These are phyloP conservation scores for Scorias spongiosa DNA, from an alignment of 2,329 filamentous ascomycete species.

Conservation along the genomic window DNA sequence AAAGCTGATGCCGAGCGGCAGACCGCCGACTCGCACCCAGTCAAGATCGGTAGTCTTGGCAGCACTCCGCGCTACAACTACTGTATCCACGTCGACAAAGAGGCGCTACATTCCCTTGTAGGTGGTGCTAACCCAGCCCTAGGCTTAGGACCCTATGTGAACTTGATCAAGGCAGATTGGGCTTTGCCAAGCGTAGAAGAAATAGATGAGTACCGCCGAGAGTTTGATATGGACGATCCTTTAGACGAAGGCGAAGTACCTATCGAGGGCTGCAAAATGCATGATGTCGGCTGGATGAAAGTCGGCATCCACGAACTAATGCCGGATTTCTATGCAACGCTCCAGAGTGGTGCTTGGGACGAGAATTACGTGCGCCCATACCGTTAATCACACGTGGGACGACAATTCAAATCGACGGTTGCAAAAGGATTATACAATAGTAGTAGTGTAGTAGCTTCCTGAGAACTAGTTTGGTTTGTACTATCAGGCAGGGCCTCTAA, in stretches of 20 bases:
- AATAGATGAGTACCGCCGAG: not conserved
- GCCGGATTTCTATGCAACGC: too few species aligned
- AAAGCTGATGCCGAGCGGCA: slow-evolving; percentile 1
- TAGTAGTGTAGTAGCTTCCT: too few species aligned
- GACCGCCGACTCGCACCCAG: not conserved
- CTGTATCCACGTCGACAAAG: slow-evolving; percentile 2
- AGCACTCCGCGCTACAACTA: not conserved
- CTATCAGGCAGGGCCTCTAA: too few species aligned
- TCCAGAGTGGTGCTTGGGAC: too few species aligned
- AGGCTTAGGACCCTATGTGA: not conserved
- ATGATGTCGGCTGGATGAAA: not conserved
- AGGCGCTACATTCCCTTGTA: slow-evolving; percentile 1
- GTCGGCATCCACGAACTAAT: too few species aligned
- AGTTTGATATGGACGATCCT: not conserved
- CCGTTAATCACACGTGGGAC: too few species aligned
- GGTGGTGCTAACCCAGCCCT: not conserved
- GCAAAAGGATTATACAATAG: too few species aligned
- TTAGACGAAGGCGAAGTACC: not conserved
- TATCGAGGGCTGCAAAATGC: not conserved
- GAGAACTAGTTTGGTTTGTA: too few species aligned
- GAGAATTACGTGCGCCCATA: too few species aligned
- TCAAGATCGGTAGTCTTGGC: not conserved
- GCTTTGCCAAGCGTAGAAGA: not conserved
- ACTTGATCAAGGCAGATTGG: not conserved
- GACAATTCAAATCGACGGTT: too few species aligned